Conservation (phyloP, 2,329 filamentous ascomycete genomes). For the Aspergillus sp. region DNA sequence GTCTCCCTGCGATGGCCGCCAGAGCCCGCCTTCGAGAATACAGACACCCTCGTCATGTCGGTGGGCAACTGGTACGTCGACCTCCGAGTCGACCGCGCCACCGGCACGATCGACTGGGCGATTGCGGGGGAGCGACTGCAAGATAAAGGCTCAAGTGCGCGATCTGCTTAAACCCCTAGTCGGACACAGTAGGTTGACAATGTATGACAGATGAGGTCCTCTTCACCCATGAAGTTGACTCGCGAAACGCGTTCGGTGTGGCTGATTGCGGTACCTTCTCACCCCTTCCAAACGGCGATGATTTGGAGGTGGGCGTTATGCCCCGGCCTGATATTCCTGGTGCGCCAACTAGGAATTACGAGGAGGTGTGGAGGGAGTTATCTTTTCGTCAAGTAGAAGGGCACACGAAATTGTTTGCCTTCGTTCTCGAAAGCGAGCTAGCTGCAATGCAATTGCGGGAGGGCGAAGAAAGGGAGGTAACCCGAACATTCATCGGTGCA, state of each 20-base stretch:
- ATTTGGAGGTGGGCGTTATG: constrained; percentile 42
- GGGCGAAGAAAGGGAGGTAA: constrained; percentile 20
- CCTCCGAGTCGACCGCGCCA: constrained; percentile 39
- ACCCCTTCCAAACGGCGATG: constrained; percentile 40
- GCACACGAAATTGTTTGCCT: constrained; percentile 22
- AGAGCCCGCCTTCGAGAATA: constrained; percentile 41
- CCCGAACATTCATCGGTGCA: constrained; percentile 31
- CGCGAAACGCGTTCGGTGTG: constrained; percentile 33
- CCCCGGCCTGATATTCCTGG: constrained; percentile 36
- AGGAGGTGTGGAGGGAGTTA: constrained; percentile 65
- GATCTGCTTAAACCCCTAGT: neutral
- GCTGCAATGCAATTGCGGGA: constrained; percentile 7
- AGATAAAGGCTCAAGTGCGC: constrained; percentile 37
- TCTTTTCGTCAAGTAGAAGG: constrained; percentile 31
- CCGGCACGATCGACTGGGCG: constrained; percentile 43
- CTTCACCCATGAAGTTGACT: constrained; percentile 43
- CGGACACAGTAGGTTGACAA: neutral
- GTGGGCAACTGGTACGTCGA: constrained; percentile 47
- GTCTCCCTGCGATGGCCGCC: constrained; percentile 47
- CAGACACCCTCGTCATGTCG: constrained; percentile 46
- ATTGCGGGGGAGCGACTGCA: constrained; percentile 44
- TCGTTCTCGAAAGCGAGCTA: constrained; percentile 29
- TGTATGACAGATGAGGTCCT: constrained; percentile 30
- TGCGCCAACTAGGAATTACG: constrained; percentile 50
- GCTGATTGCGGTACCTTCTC: constrained; percentile 40